Base-by-base conservation (phyloP, 768 basidiomycete genomes). In the Boletus vermiculosoides region DNA sequence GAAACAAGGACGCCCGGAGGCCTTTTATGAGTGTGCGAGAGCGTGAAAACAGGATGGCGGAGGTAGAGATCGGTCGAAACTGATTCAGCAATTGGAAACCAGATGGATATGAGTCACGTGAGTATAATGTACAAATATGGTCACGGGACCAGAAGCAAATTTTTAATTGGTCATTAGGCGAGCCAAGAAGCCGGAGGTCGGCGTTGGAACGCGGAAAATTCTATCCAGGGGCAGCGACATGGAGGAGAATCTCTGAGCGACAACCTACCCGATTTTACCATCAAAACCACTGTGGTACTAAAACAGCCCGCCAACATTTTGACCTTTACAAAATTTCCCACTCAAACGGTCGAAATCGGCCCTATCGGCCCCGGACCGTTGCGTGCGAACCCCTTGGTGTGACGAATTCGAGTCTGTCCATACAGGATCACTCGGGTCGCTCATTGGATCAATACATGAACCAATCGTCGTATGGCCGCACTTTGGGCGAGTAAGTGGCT, bases 1-100 rank as follows among this genome's bases (percentile, higher is more conserved):
- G 66, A 51, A 72, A 55, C 23, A 69, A 61, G 42, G 69, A 55
- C 9, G 64, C 70, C 63, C 68, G 57, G 37, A 76, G 68, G 68
- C 67, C 67, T 59, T 63, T 69, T 56, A 41, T 65, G 57, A 72
- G 60, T 37, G 47, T 52, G 34, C 63, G 62, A 30, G 64, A 59
- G 61, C 68, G 70, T 15, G 66, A 63, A 66, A 64, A 70, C 72
- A 73, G 68, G 50, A 48, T 63, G 58, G 40, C 56, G 12, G 44
- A 42, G 15, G 39, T 25, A 10, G 58, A 45, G 36, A 55, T 56
- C 45, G 10, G n/a, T 47, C 15, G n/a, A 40, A 40, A 50, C 23
- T 50, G 42, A 60, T 45, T 56, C 56, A 39, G 55, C 50, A 55
- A 4, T 9, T n/a, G 12, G 20, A 48, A 41, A 16, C 11, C 3